Evolutionary conservation across 768 basidiomycete genomes (phyloP), one percentile per base, ranked within the genome.

Genomic region (Collybia sp.): DNA sequence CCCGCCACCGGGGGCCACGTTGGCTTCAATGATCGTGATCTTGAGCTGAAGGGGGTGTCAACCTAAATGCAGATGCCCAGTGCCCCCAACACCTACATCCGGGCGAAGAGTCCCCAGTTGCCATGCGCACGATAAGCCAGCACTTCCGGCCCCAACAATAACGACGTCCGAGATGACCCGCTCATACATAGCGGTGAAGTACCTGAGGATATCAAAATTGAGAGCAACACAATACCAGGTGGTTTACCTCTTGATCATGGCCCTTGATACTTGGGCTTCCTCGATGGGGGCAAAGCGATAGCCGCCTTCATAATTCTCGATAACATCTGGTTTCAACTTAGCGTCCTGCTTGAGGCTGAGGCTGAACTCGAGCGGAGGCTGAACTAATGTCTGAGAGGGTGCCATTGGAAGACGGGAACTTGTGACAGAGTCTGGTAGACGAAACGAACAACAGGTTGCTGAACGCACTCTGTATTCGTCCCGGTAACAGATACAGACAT

Each of bases 1-100:
- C 30, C 85, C 83, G 45, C 84, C 83, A 43, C 84, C 83, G 1
- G 86, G 87, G 1, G 87, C 81, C n/a, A 89, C 86, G 53, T 76
- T 82, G 15, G 87, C 87, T 64, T 88, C 86, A 53, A 88, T 67
- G 57, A 88, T 72, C 6, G 67, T 71, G 47, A 72, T 63, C 54
- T 79, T 81, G 43, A 82, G 58, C 70, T 73, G 44, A 38, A 30
- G 12, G 45, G 20, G 19, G 19, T 19, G 17, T 52, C 30, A 48
- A 40, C 10, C 12, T 30, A 42, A 36, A 13, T 41, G 13, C 3
- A 32, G n/a, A 18, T 42, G 12, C 1, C 15, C 20, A 15, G 33
- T 6, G 18, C 6, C 12, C 18, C 20, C 12, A 32, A 9, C 38
- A 60, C 66, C 50, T 51, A 86, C 70, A 53, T 88, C 83, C 19